Conservation (phyloP, 2,329 filamentous ascomycete species). For the Aschersonia sp. region DNA sequence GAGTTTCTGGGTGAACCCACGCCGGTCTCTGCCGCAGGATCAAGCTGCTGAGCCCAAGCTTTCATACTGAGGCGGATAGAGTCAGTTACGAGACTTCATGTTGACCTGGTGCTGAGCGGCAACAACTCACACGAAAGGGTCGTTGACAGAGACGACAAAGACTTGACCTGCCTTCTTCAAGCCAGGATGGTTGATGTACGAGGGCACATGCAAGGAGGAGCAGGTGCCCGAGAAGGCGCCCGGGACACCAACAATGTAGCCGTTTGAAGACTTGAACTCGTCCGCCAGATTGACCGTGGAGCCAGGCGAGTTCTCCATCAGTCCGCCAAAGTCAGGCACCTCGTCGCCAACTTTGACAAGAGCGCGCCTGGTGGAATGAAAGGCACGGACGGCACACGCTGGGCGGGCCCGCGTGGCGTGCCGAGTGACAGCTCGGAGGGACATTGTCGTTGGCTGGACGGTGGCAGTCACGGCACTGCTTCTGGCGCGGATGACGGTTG, state of each 20-base stretch:
- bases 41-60: conserved; percentile 68
- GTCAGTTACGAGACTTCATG: too few species aligned
- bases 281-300: conserved; percentile 80
- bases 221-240: conserved; percentile 54
- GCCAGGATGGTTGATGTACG: conserved; percentile 68
- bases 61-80: conserved; percentile 52
- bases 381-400: conserved; percentile 21
- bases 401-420: conserved; percentile 17
- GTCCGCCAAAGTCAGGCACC: conserved; percentile 61
- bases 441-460: conserved; percentile 14
- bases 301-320: conserved; percentile 75
- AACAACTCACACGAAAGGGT: conserved; percentile 70
- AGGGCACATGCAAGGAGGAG: conserved; percentile 60
- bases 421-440: conserved; percentile 20
- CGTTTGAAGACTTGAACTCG: conserved; percentile 57
- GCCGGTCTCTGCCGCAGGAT: conserved; percentile 58
- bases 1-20: conserved; percentile 39
- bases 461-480: too few species aligned
- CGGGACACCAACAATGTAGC: conserved; percentile 73
- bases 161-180: conserved; percentile 70
- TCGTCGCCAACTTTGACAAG: conserved; percentile 66
- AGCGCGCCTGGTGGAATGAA: conserved; percentile 48
- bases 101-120: too few species aligned
- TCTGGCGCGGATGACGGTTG: too few species aligned
- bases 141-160: conserved; percentile 86